Evolutionary conservation across 441 rosid genomes (phyloP), one percentile per base, ranked within the genome.

Genomic region (Euphorbia celastroides): DNA sequence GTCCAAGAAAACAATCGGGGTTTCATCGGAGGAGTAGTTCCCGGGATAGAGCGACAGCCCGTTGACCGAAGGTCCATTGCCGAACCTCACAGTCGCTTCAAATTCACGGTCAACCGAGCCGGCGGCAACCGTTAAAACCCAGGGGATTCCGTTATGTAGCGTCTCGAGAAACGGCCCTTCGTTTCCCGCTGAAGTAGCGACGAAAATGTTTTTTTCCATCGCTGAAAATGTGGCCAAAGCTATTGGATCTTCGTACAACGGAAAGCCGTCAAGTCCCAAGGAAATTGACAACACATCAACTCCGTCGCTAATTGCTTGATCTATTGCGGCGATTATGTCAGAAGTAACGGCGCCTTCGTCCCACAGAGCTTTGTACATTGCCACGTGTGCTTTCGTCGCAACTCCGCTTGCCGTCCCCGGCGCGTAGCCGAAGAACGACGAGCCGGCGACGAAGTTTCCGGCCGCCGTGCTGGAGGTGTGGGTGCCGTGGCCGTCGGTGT

Each of bases 161-260:
- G 20, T 80, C 77, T 3, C 72, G 34, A 31, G 80, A 81, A 72
- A 12, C 22, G 64, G 69, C 17, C 76, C 72, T 5, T 14, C 84
- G 46, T 89, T 89, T 6, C 93, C 88, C 11, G 87, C 91, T 4
- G 48, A 42, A 10, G 70, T 64, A 14, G 69, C 64, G 2, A 78
- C 74, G 30, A 74, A 36, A 9, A 78, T 44, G 1, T 30, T 44
- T 32, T 60, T 72, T 23, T 66, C 69, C 32, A 66, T 34, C 3
- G 81, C 78, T 5, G 78, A 62, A 62, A 78, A 78, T 32, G 76
- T 58, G 28, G 76, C 78, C 17, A 65, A 10, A 17, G 81, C 81
- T 16, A 71, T n/a, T 4, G 75, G 64, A 14, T 71, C 78, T 3
- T 74, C 46, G 2, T 60, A 41, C 13, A 74, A 27, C 0, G 52